Evolutionary conservation across 305 asterid genomes (phyloP).

Genomic region (Fraxinus nigra): DNA sequence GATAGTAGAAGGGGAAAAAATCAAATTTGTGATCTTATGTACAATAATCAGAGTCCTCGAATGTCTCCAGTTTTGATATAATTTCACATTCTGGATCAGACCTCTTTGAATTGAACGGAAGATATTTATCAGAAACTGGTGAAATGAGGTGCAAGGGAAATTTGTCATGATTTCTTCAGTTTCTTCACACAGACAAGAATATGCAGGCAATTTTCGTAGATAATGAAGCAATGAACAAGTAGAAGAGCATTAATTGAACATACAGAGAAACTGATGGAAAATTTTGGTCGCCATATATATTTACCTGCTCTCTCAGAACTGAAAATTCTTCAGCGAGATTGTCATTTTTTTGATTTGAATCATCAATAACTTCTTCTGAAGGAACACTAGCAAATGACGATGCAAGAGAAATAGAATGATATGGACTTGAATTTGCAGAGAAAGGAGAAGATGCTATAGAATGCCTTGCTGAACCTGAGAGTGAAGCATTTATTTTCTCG

Average conservation of each 20-base stretch:
- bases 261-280: conserved; percentile 9
- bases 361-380: conserved; percentile 37
- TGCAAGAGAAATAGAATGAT: conserved; percentile 23
- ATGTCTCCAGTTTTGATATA: neutral
- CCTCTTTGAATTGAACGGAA: neutral
- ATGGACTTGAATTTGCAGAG: conserved; percentile 38
- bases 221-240: neutral
- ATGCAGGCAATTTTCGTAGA: neutral
- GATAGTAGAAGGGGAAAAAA: neutral
- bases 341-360: conserved; percentile 38
- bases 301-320: conserved; percentile 59
- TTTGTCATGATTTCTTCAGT: neutral
- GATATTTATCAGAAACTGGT: neutral
- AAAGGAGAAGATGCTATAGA: conserved; percentile 45
- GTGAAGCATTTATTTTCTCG: conserved; percentile 37
- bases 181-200: neutral
- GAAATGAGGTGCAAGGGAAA: neutral
- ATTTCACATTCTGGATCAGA: neutral
- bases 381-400: conserved; percentile 34
- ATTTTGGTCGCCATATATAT: neutral
- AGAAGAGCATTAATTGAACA: neutral
- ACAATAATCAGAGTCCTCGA: neutral
- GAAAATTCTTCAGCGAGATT: conserved; percentile 47
- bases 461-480: conserved; percentile 36
- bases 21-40: neutral